Conservation (phyloP, 495 filamentous ascomycete genomes). For the Aspergillus panamensis region DNA sequence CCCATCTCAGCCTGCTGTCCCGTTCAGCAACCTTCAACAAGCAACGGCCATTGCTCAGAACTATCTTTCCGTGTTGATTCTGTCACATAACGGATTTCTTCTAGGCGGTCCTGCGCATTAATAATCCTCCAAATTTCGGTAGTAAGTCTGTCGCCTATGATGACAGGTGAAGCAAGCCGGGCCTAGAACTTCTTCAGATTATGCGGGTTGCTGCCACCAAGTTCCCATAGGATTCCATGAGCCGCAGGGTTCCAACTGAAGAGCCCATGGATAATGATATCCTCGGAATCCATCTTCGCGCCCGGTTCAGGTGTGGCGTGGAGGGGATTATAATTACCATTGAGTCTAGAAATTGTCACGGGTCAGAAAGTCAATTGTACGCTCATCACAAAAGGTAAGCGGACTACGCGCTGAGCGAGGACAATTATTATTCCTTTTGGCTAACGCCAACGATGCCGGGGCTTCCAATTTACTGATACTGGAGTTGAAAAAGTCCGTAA, state of each 20-base stretch:
- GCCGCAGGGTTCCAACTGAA: constrained; percentile 78
- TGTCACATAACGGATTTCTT: constrained; percentile 79
- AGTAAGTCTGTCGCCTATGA: constrained; percentile 57
- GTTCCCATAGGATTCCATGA: constrained; percentile 64
- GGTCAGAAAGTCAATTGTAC: constrained; percentile 58
- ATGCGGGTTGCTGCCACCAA: constrained; percentile 71
- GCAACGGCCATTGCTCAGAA: constrained; percentile 79
- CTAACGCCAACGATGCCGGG: not conserved
- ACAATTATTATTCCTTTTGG: not conserved
- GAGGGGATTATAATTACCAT: constrained; percentile 90
- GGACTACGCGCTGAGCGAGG: not conserved
- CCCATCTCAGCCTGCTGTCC: constrained; percentile 61
- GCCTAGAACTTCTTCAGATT: constrained; percentile 86
- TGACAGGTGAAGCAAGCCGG: constrained; percentile 78
- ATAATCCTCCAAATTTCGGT: constrained; percentile 53
- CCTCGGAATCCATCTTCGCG: constrained; percentile 83
- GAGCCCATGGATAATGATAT: constrained; percentile 83
- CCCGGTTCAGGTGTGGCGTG: constrained; percentile 83
- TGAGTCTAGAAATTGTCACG: constrained; percentile 61
- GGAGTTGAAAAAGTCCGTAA: not conserved
- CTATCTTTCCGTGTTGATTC: constrained; percentile 67
- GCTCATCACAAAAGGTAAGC: not conserved
- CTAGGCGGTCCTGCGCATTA: constrained; percentile 61
- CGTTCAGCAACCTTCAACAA: constrained; percentile 60
- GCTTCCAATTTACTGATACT: not conserved